Conservation (phyloP, 129 eudicot genomes). For the Calendula officinalis region DNA sequence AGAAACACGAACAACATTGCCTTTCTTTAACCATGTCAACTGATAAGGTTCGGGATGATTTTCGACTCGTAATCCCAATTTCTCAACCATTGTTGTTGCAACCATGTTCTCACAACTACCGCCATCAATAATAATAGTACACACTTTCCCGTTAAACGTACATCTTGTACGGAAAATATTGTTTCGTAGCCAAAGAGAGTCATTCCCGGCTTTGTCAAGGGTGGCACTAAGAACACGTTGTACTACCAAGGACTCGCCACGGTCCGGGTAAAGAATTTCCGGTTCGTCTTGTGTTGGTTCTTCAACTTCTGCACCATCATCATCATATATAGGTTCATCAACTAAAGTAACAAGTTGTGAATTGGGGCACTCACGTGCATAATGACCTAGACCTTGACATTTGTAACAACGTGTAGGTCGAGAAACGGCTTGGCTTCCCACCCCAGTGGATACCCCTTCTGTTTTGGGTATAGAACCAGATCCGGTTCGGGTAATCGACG, state of each 20-base stretch:
- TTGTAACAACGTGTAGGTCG: background rate
- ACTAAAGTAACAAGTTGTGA: background rate
- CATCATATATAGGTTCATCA: background rate
- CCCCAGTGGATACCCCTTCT: background rate
- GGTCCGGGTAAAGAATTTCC: background rate
- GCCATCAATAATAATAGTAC: background rate
- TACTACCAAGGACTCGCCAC: background rate
- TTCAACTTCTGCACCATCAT: background rate
- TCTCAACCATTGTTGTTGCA: background rate
- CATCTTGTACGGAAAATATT: background rate
- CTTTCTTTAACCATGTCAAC: background rate
- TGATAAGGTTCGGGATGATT: background rate
- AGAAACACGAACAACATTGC: background rate
- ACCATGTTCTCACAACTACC: background rate
- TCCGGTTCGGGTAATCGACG: too few species aligned
- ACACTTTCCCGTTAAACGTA: background rate
- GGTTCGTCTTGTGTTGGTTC: background rate
- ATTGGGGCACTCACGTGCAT: background rate
- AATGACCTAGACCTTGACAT: slow-evolving; percentile 1
- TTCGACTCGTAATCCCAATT: background rate
- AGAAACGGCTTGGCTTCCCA: background rate
- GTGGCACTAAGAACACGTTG: background rate
- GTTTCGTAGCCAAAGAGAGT: background rate
- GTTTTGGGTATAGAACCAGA: background rate
- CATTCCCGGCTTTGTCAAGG: background rate